These are phyloP conservation scores for Cutaneotrichosporon mucoides DNA, from an alignment of 1,284 basidiomycete species.

Conservation along the genomic window DNA sequence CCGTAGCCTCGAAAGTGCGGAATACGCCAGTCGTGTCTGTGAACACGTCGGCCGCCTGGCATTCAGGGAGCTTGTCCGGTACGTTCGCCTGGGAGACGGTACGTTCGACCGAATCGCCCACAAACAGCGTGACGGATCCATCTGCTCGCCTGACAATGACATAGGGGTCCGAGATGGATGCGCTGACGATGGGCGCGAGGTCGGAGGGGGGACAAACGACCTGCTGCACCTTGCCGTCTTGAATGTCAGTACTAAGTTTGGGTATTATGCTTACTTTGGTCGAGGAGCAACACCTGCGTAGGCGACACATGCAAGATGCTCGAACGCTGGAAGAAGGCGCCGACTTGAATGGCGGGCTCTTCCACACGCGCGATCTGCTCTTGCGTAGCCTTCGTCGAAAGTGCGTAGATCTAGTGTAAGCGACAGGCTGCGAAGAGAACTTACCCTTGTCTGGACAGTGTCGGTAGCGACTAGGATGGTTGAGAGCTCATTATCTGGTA, in stretches of 20 bases:
- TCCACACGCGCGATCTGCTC: slow-evolving; percentile 68
- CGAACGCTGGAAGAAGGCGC: slow-evolving; percentile 74
- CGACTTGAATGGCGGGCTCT: slow-evolving; percentile 71
- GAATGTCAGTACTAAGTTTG: too few relatives aligned
- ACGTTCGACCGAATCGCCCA: slow-evolving; percentile 62
- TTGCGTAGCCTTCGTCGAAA: slow-evolving; percentile 62
- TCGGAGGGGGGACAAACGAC: slow-evolving; percentile 63
- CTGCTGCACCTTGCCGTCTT: slow-evolving; percentile 9
- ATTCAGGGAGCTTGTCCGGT: slow-evolving; percentile 22
- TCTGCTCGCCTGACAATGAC: slow-evolving; percentile 74
- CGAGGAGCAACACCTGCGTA: slow-evolving; percentile 69
- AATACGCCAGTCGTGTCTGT: slow-evolving; percentile 67
- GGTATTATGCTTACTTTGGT: slow-evolving; percentile 52
- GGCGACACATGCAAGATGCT: slow-evolving; percentile 77
- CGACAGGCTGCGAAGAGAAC: neutral
- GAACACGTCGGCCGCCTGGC: slow-evolving; percentile 55
- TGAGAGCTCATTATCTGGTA: slow-evolving; percentile 39
- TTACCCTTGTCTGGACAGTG: slow-evolving; percentile 49
- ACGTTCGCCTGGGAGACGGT: slow-evolving; percentile 23
- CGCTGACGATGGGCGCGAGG: slow-evolving; percentile 66
- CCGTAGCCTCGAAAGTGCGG: slow-evolving; percentile 51
- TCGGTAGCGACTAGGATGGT: slow-evolving; percentile 78
- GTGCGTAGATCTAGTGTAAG: slow-evolving; percentile 57
- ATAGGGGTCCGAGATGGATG: slow-evolving; percentile 79
- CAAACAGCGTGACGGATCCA: slow-evolving; percentile 74